Evolutionary conservation across 75 land plant genomes (phyloP), one percentile per base, ranked within the genome.

Genomic region (Pseudotsuga menziesii): DNA sequence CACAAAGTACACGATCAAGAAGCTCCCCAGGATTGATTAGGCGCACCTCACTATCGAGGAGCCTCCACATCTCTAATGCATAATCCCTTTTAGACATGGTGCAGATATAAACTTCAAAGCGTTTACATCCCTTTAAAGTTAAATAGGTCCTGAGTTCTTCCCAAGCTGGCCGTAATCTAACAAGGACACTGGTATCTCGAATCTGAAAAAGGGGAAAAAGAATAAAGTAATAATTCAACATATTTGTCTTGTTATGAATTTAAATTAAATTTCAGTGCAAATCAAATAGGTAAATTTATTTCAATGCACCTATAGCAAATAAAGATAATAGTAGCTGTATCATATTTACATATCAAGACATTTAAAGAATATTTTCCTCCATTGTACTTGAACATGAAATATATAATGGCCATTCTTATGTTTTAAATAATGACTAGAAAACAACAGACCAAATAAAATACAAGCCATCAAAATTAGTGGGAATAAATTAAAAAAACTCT

Each of bases 21-120:
- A 87, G 59, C 74, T 87, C 88, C 29, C 32, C 61, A 27, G 82
- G 39, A 44, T 75, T 80, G 44, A 87, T 86, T 20, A 87, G 74
- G 7, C 81, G 88, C 44, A 84, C 78, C 26, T 87, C 89, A 19
- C 88, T 84, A 61, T 87, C 89, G 56, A 87, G 84, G n/a, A 87
- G 77, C 66, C 89, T 78, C 89, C 89, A 87, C 89, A 87, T 87
- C 58, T 87, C 89, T 44, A 87, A 61, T 23, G 89, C 89, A 77
- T 87, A 87, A 71, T 87, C 89, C 75, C 80, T 87, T 75, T 85
- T 88, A 29, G 89, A 78, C 89, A 87, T 85, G 5, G 89, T 87
- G 74, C 89, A 87, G 14, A 87, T 80, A 64, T 81, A 87, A 29
- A 86, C 89, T 63, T 87, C 89, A 81, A 87, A 87, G 7, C 89